Evolutionary conservation across 495 filamentous ascomycete genomes (phyloP).

Genomic region (Penicillium pulvis): DNA sequence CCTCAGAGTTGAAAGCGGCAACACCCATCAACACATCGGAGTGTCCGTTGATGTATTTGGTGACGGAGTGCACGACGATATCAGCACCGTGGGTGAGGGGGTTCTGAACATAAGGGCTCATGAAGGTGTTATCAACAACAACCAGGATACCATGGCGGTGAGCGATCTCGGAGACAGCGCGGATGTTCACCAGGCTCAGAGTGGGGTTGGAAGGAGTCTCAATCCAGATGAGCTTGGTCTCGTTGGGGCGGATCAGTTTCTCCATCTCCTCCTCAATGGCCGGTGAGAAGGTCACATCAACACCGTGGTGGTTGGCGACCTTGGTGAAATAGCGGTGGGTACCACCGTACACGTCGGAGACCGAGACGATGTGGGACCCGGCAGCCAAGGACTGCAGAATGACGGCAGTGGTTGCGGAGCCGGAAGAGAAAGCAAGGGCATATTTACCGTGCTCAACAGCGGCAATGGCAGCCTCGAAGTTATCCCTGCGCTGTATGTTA

Average conservation of each 20-base stretch:
- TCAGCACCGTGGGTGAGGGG: constrained; percentile 94
- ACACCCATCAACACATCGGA: constrained; percentile 96
- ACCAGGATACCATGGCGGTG: constrained; percentile 89
- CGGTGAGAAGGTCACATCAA: constrained; percentile 91
- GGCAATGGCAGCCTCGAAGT: constrained; percentile 90
- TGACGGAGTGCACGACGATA: constrained; percentile 98
- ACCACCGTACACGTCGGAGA: constrained; percentile 96
- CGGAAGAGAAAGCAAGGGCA: constrained; percentile 92
- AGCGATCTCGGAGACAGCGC: constrained; percentile 75
- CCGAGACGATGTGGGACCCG: constrained; percentile 92
- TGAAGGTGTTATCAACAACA: constrained; percentile 98
- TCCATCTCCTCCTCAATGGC: constrained; percentile 84
- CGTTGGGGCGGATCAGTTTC: constrained; percentile 72
- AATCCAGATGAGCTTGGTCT: constrained; percentile 97
- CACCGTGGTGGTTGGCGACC: constrained; percentile 91
- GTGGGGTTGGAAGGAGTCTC: constrained; percentile 95
- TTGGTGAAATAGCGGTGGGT: constrained; percentile 99
- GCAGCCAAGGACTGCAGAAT: constrained; percentile 91
- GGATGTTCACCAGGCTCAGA: constrained; percentile 86
- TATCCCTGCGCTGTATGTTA: constrained; percentile 51
- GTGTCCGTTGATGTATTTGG: constrained; percentile 99
- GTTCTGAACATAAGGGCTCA: constrained; percentile 95
- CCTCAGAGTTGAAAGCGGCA: constrained; percentile 89
- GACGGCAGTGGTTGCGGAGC: constrained; percentile 89
- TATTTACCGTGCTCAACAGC: constrained; percentile 90